Evolutionary conservation across 495 filamentous ascomycete species (phyloP).

Genomic region (Sabuloglossum arenarium): DNA sequence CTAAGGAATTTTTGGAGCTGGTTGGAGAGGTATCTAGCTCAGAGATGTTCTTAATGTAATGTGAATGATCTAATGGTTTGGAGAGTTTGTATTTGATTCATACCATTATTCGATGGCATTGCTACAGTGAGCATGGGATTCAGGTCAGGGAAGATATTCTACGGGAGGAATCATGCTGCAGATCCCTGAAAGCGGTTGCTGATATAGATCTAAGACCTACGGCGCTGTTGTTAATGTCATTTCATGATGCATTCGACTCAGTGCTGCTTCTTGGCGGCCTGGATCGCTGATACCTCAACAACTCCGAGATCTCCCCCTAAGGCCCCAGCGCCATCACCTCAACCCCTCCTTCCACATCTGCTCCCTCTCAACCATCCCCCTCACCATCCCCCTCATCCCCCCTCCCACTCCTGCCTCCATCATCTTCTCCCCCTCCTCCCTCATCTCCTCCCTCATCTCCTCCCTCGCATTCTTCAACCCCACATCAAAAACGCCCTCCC

Average conservation of each 20-base stretch:
- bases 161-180: no score
- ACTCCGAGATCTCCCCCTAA: not conserved
- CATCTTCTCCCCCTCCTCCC: not conserved
- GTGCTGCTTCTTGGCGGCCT: no score
- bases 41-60: not conserved
- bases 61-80: not conserved
- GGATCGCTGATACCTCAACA: not conserved
- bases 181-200: no score
- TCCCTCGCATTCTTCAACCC: slow-evolving; percentile 10
- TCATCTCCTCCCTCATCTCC: not conserved
- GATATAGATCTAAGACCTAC: no score
- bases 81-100: not conserved
- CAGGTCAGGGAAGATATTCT: no score
- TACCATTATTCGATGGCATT: no score
- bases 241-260: no score
- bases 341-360: not conserved
- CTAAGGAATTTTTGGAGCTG: not conserved
- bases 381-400: not conserved
- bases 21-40: not conserved
- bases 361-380: not conserved
- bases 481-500: slow-evolving; percentile 47
- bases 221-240: no score
- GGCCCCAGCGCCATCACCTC: not conserved
- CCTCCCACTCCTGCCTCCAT: not conserved
- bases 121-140: no score